Base-by-base conservation (phyloP, 2,329 filamentous ascomycete genomes). In the Arthroderma sp. region DNA sequence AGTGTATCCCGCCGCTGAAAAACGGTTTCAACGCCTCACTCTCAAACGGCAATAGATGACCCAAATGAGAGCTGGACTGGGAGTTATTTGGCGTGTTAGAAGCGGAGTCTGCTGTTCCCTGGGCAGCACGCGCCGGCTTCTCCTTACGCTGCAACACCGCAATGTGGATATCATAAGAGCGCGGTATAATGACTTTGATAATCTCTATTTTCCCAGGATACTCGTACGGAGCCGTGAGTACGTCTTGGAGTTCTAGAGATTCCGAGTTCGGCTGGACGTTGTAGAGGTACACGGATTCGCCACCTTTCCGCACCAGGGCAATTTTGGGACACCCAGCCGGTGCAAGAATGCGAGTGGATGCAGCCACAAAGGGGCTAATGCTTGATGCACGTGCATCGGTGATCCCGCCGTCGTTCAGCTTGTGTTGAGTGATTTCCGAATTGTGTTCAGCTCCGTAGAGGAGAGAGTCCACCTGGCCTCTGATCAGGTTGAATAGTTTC, bases 361-460 rank as follows among this genome's bases (percentile, higher is more conserved):
- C 15, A 22, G 15, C 15, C 15, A 22, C 15, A 22, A 22, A 22
- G 15, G 15, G 15, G 3, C 15, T 22, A 22, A 22, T 22, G 15
- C 15, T 22, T 22, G 15, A 22, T 22, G 15, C 15, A 3, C 15
- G 15, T 3, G 15, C 15, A 22, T 22, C 15, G 15, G 15, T 56
- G 10, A 67, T 56, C 9, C 45, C 43, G 11, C 54, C 50, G 27
- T 45, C 50, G 6, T 50, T 50, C 31, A 60, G 58, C 2, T 49
- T 49, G 42, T 61, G 58, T 9, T 54, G 50, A 11, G 53, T 58
- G 47, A 56, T 53, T 27, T 59, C 51, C 8, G 61, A 57, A 43
- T 58, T 46, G 45, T 59, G 59, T 40, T 62, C 57, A 1, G 60
- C 60, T 5, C 65, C 63, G 44, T 59, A 63, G 5, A 68, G 49